Evolutionary conservation across 2,329 filamentous ascomycete genomes (phyloP), one percentile per base, ranked within the genome.

Genomic region (Calonectria hawksworthii): DNA sequence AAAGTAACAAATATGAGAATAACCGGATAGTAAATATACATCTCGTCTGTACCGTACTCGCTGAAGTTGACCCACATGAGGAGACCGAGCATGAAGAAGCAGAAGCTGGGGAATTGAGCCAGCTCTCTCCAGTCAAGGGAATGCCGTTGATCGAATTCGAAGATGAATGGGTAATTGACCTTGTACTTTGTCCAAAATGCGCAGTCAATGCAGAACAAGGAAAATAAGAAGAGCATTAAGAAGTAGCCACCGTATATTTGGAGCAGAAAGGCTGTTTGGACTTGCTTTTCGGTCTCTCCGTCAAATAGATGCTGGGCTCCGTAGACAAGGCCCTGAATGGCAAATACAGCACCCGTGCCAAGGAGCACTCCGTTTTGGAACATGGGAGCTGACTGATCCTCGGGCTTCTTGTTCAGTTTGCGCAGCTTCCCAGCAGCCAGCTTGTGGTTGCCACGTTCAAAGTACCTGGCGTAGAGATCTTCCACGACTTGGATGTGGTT

Each of bases 211-310:
- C 94, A 95, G 82, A 99, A 99, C n/a, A 98, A 86, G 13, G 94
- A 87, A 81, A 98, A 93, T 26, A 99, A 88, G 56, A 95, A 89
- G 7, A 98, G 89, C 84, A 95, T 93, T 34, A 99, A 88, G 80
- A 98, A 98, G 84, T 98, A 98, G 1, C 97, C 97, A 14, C 90
- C 97, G 83, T 99, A 99, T 21, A 99, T 92, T 90, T 98, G 96
- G 77, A 98, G 82, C 32, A 98, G 86, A 85, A 94, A 96, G 79
- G 88, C 90, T 0, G 94, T 93, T 63, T 91, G 88, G 26, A 86
- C 73, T 8, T 85, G 85, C 3, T 94, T 75, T 1, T 81, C 81
- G 0, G 84, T 81, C 74, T 94, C 90, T 0, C 86, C 79, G 66
- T 89, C 80, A 41, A 88, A 85, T 3, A 92, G 83, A 2, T 94